Conservation (phyloP, 2,329 filamentous ascomycete genomes). For the Tolypocladium inflatum region DNA sequence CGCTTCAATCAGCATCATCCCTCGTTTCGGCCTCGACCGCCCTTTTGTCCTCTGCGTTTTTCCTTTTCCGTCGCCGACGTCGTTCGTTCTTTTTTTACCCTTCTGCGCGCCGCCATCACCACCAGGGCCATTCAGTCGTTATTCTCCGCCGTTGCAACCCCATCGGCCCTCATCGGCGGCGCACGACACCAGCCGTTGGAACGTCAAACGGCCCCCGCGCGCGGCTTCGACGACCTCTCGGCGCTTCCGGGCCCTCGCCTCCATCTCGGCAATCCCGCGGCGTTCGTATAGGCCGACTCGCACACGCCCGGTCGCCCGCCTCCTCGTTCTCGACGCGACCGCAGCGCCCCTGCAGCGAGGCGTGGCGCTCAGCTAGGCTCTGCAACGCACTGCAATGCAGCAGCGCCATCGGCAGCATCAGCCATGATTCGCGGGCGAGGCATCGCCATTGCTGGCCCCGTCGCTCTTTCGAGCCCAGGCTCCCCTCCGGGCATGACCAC, state of each 20-base stretch:
- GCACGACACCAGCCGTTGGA: not conserved
- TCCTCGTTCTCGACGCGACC: not conserved
- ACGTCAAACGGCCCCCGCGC: not conserved
- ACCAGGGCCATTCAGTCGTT: not conserved
- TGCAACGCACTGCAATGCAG: conserved; percentile 14
- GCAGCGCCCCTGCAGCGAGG: not conserved
- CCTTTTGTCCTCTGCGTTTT: not conserved
- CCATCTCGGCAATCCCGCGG: too few species aligned
- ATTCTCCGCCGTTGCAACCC: not conserved
- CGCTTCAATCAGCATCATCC: not conserved
- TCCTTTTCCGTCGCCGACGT: not conserved
- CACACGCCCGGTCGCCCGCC: not conserved
- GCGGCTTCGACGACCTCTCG: not conserved
- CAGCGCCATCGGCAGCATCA: conserved; percentile 4
- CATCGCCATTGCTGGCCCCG: conserved; percentile 9
- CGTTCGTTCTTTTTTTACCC: not conserved
- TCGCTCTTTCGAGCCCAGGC: conserved; percentile 21
- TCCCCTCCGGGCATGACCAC: conserved; percentile 55
- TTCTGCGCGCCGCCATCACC: not conserved
- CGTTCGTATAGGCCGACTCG: not conserved
- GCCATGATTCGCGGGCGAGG: conserved; percentile 25
- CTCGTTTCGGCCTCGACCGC: not conserved
- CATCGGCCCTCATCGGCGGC: not conserved
- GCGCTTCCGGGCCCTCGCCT: not conserved
- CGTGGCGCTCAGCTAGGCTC: not conserved